Percentiles rank a stretch among this genome's conserved stretches.
Evolutionary conservation across 2,329 filamentous ascomycete genomes (phyloP).

Genomic region (Claviceps sp.): DNA sequence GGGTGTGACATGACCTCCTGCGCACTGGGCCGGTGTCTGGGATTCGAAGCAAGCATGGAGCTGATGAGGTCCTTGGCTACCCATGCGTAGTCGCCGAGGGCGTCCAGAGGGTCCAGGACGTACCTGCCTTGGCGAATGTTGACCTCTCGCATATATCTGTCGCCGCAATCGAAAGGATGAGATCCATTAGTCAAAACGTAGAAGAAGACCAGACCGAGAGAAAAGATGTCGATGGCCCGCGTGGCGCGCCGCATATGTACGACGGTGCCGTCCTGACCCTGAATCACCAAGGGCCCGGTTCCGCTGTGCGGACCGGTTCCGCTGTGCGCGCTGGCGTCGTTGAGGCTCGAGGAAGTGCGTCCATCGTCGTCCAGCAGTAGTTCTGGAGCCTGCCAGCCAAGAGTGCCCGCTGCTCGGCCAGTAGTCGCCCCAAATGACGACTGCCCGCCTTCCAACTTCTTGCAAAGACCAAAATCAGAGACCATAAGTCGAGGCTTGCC

Average conservation of each 20-base stretch:
- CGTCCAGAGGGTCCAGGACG: constrained; percentile 55
- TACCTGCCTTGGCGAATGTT: constrained; percentile 89
- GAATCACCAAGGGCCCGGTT: constrained; percentile 36
- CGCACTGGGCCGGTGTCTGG: constrained; percentile 53
- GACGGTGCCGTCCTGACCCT: constrained; percentile 43
- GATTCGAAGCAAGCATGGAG: constrained; percentile 54
- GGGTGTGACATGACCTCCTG: constrained; percentile 78
- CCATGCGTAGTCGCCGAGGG: constrained; percentile 68
- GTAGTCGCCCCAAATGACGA: constrained; percentile 93
- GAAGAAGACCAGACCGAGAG: constrained; percentile 93
- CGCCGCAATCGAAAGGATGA: constrained; percentile 89
- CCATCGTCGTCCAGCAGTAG: constrained; percentile 70
- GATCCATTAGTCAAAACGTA: constrained; percentile 90
- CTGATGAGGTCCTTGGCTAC: constrained; percentile 80
- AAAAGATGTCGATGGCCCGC: constrained; percentile 94
- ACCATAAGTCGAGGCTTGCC: constrained; percentile 75
- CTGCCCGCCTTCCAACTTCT: constrained; percentile 88
- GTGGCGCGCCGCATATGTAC: constrained; percentile 64
- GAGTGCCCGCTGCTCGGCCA: constrained; percentile 82
- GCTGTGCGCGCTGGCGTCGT: constrained; percentile 44
- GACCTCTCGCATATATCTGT: constrained; percentile 88
- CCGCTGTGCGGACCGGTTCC: constrained; percentile 25
- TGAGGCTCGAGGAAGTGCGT: constrained; percentile 29
- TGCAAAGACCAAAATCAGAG: constrained; percentile 94
- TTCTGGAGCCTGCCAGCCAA: constrained; percentile 93